Percentiles rank a stretch among this genome's conserved stretches.
Conservation (phyloP, 495 filamentous ascomycete genomes). For the Tuber indicum region DNA sequence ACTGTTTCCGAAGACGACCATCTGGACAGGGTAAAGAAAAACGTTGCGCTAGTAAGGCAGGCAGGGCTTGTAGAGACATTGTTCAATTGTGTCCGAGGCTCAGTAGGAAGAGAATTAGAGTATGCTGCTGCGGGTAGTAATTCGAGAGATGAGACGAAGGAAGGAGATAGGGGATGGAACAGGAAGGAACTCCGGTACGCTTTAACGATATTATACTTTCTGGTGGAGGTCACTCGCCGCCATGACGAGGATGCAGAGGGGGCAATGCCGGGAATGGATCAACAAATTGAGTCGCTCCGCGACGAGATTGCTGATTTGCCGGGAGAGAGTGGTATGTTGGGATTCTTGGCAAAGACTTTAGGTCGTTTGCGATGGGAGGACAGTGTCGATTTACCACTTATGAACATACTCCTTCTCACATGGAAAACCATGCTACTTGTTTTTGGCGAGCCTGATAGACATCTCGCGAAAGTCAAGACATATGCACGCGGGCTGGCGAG, state of each 20-base stretch:
- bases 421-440: conserved; percentile 87
- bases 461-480: conserved; percentile 67
- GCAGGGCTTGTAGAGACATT: conserved; percentile 56
- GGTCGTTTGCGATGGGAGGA: conserved; percentile 86
- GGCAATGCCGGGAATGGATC: conserved; percentile 24
- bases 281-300: conserved; percentile 33
- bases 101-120: conserved; percentile 34
- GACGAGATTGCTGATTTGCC: conserved; percentile 49
- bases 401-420: conserved; percentile 63
- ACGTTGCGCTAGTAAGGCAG: conserved; percentile 54
- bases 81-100: conserved; percentile 53
- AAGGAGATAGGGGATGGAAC: conserved; percentile 41
- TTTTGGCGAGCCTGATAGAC: conserved; percentile 63
- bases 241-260: conserved; percentile 22
- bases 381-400: conserved; percentile 31
- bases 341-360: conserved; percentile 66
- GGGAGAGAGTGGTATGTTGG: conserved; percentile 51
- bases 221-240: conserved; percentile 60
- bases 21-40: conserved; percentile 62
- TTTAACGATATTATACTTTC: conserved; percentile 64
- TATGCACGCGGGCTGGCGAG: conserved; percentile 50
- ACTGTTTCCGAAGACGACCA: conserved; percentile 55
- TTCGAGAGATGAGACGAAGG: conserved; percentile 29
- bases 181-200: conserved; percentile 54
- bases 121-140: conserved; percentile 22